Evolutionary conservation across 2,329 filamentous ascomycete species (phyloP).

Genomic region (Rutstroemia sp.): DNA sequence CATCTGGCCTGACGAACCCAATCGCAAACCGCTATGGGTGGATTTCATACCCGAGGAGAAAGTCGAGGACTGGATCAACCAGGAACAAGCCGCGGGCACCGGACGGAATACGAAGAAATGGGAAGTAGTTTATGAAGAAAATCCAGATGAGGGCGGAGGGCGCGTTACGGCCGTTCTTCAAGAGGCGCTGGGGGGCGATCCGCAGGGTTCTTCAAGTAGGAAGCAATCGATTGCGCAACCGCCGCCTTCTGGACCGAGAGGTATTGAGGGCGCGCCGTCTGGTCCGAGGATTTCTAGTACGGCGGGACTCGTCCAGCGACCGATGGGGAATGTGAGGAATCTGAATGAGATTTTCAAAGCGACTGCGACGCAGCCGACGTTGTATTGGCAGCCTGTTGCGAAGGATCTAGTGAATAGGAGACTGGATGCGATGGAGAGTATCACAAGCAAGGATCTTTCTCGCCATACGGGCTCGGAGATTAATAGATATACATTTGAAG

Average conservation of each 20-base stretch:
- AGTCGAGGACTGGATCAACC: conserved; percentile 65
- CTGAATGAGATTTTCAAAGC: conserved; percentile 50
- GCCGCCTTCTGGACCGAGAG: conserved; percentile 26
- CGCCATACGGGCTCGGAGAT: conserved; percentile 37
- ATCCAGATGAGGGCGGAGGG: conserved; percentile 46
- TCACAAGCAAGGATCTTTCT: conserved; percentile 33
- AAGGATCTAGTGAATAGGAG: conserved; percentile 57
- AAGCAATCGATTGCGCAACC: conserved; percentile 19
- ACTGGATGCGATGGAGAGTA: conserved; percentile 48
- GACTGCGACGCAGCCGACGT: conserved; percentile 53
- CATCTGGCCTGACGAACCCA: conserved; percentile 82
- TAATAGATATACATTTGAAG: conserved; percentile 66
- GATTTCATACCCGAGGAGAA: conserved; percentile 81
- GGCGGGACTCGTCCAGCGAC: conserved; percentile 7
- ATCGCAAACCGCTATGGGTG: conserved; percentile 75
- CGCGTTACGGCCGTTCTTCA: conserved; percentile 49
- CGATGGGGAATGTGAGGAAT: background rate
- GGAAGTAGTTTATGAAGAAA: conserved; percentile 64
- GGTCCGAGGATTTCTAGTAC: background rate
- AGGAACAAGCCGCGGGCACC: conserved; percentile 44
- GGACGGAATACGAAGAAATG: conserved; percentile 46
- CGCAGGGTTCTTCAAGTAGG: background rate
- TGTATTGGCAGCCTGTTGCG: conserved; percentile 58
- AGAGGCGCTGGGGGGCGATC: conserved; percentile 32
- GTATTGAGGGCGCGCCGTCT: no score